A percentile compares a stretch with the other conserved stretches of the same genome.
phyloP scores from a whole-genome alignment of 2,329 filamentous ascomycete genomes.

The Aspergillus awamori region DNA sequence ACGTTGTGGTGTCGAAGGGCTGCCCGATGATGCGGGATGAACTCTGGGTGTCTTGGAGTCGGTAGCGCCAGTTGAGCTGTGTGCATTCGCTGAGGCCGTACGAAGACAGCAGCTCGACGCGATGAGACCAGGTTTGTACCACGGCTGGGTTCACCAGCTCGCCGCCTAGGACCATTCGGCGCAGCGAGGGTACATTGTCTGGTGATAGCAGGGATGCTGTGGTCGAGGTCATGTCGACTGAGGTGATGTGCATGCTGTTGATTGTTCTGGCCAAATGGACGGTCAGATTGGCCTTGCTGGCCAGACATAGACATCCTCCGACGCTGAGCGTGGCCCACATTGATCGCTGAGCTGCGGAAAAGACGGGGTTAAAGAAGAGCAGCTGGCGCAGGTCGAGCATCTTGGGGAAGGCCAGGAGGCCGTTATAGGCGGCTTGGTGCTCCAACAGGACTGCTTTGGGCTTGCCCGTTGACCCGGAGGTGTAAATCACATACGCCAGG shows the following conservation, averaged over 20 bases:
- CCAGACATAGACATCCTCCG: conserved; percentile 14
- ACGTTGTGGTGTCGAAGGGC: conserved; percentile 18
- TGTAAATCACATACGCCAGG: conserved; percentile 19
- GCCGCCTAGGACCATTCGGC: conserved; percentile 17
- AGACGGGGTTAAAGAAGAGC: conserved; percentile 20
- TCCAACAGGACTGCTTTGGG: conserved; percentile 17
- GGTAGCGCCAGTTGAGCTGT: conserved; percentile 17
- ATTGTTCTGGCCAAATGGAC: conserved; percentile 8
- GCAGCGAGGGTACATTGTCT: conserved; percentile 11
- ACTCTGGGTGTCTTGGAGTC: background rate
- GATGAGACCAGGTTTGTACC: conserved; percentile 13
- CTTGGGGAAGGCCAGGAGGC: conserved; percentile 2
- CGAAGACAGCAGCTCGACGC: conserved; percentile 17
- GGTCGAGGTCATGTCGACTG: conserved; percentile 17
- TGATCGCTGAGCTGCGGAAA: conserved; percentile 21
- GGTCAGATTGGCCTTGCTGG: conserved; percentile 8
- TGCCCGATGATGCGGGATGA: conserved; percentile 13
- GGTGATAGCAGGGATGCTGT: conserved; percentile 14
- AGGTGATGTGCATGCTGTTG: conserved; percentile 14
- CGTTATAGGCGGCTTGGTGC: conserved; percentile 2
- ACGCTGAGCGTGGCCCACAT: conserved; percentile 15
- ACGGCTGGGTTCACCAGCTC: conserved; percentile 14
- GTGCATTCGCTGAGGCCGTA: conserved; percentile 25
- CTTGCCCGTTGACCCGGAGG: conserved; percentile 21
- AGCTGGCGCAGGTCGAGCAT: conserved; percentile 12